Base-by-base conservation (phyloP, 352 stramenopile genomes). In the Globisporangium megalacanthum region DNA sequence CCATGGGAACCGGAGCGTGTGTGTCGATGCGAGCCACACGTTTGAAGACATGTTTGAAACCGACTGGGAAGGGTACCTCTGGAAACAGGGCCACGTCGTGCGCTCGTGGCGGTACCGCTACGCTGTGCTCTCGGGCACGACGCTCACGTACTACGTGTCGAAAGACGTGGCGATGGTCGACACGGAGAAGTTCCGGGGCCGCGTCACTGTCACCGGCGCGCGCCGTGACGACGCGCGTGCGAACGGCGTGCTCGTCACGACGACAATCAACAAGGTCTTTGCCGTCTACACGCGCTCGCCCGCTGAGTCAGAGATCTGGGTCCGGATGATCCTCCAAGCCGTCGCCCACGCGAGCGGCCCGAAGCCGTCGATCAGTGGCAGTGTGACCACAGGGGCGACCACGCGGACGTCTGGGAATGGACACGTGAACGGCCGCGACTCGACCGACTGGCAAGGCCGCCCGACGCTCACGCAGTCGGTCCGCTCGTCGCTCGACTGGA, bases 21-120 rank as follows among this genome's bases (percentile, higher is more conserved):
- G 77, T 10, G 77, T 77, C 1, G 81, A 92, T 56, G 68, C 86
- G n/a, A 82, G 61, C 45, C 72, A 79, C 60, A 70, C 79, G 15
- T 91, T 89, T 35, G 83, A 94, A 39, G 83, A 94, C 54, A 75
- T 89, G 58, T 91, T 91, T 44, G 84, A 94, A 63, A 94, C 84
- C 42, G 83, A 94, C 63, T 94, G 84, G 84, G 84, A 94, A 60
- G 84, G 84, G 6, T 94, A 94, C 59, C 76, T 92, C 48, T 92
- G 83, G 83, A 94, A 94, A 54, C 84, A 94, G 61, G 83, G 84
- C 22, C 82, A 94, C 52, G 84, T 94, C 54, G 82, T 94, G 52
- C 82, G 83, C 61, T 89, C 83, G 48, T 94, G 84, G 84, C 75
- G 84, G 19, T 88, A 90, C 53, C 84, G 84, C 48, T 94, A 92